Conservation (phyloP, 306 rosid species). For the Rubus parviflorus region DNA sequence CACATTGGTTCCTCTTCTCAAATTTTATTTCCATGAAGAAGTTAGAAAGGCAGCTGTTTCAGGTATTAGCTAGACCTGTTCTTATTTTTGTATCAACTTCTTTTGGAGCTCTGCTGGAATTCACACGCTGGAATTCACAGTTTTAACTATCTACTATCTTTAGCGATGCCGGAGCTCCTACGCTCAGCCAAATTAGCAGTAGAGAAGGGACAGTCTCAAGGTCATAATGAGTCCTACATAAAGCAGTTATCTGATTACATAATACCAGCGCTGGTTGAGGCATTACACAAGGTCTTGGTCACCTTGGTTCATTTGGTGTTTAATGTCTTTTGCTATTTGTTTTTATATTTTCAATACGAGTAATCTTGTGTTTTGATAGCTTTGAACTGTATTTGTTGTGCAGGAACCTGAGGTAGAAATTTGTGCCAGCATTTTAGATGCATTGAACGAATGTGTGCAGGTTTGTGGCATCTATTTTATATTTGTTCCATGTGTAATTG, state of each 20-base stretch:
- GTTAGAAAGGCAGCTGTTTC: conserved; percentile 99
- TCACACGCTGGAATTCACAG: background rate
- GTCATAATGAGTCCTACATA: conserved; percentile 73
- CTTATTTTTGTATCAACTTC: background rate
- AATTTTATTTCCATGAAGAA: conserved; percentile 95
- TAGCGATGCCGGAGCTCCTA: conserved; percentile 95
- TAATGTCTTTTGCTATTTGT: background rate
- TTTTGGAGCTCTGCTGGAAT: background rate
- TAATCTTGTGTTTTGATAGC: background rate
- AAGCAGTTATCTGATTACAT: conserved; percentile 84
- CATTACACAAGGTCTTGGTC: conserved; percentile 71
- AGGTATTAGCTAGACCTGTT: conserved; percentile 40
- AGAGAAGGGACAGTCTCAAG: conserved; percentile 89
- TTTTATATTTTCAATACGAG: background rate
- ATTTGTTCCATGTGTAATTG: background rate
- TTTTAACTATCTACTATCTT: conserved; percentile 9
- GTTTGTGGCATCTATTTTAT: conserved; percentile 33
- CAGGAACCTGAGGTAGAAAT: conserved; percentile 98
- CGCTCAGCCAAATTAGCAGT: conserved; percentile 91
- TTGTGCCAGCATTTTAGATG: conserved; percentile 89
- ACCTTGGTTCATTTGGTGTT: background rate
- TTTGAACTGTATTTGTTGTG: conserved; percentile 27
- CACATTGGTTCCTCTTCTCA: conserved; percentile 89
- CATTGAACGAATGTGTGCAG: conserved; percentile 91
- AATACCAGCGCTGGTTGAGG: conserved; percentile 89